phyloP scores from a whole-genome alignment of 805 yeast genomes.

The Metschnikowia similis region DNA sequence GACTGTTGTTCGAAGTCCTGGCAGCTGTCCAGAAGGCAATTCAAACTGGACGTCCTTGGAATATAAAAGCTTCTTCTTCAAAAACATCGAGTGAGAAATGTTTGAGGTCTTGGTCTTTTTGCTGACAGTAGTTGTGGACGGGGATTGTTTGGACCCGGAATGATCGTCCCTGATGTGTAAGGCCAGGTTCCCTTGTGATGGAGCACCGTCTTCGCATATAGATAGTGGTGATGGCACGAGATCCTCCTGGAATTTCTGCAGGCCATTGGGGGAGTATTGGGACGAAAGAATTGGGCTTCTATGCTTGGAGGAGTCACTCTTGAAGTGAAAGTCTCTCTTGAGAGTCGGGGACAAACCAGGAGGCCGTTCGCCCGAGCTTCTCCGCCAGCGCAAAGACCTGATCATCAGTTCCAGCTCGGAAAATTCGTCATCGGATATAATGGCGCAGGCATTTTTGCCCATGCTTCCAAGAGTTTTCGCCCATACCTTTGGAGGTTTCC shows the following conservation, averaged over 20 bases:
- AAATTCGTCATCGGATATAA: conserved; percentile 34
- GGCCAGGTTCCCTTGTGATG: conserved; percentile 1
- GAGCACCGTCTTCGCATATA: conserved; percentile 8
- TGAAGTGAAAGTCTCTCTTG: conserved; percentile 17
- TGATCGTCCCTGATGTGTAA: conserved; percentile 4
- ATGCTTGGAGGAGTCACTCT: conserved; percentile 11
- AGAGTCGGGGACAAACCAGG: conserved; percentile 12
- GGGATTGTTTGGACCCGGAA: neutral
- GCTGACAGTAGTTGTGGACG: conserved; percentile 3
- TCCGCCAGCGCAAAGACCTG: conserved; percentile 13
- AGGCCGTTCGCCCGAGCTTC: conserved; percentile 16
- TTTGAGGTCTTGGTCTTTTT: conserved; percentile 16
- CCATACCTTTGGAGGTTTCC: conserved; percentile 3
- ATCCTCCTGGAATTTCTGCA: conserved; percentile 11
- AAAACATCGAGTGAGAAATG: conserved; percentile 23
- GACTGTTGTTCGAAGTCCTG: neutral
- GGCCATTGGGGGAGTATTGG: neutral
- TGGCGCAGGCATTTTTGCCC: conserved; percentile 17
- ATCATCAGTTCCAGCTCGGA: conserved; percentile 25
- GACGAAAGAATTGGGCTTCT: conserved; percentile 1
- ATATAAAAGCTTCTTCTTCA: conserved; percentile 29
- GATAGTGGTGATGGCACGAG: conserved; percentile 26
- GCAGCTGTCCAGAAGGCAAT: conserved; percentile 17
- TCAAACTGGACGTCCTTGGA: conserved; percentile 40
- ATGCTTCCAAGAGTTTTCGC: neutral